Conservation (phyloP, 371 early-diverging fungal species). For the Syncephalastrum monosporum region DNA sequence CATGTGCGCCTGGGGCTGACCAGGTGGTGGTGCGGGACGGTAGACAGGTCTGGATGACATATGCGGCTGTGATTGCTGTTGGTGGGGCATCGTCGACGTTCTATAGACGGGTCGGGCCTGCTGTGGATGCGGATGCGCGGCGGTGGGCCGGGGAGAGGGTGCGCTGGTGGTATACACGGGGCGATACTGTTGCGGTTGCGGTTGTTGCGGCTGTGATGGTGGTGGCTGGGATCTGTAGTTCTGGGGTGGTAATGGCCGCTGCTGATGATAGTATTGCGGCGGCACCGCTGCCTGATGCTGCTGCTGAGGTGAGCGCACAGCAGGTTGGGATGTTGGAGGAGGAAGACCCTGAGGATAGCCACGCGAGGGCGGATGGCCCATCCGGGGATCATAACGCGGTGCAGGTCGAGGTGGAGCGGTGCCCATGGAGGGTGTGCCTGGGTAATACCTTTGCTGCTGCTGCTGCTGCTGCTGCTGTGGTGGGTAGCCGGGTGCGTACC, state of each 20-base stretch:
- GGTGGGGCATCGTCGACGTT: conserved; percentile 9
- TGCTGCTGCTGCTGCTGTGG: conserved; percentile 10
- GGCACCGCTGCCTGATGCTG: conserved; percentile 4
- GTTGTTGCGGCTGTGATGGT: conserved; percentile 11
- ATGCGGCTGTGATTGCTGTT: conserved; percentile 7
- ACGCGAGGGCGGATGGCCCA: conserved; percentile 1
- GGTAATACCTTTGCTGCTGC: conserved; percentile 2
- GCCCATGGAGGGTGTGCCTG: background rate
- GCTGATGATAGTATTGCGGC: conserved; percentile 3
- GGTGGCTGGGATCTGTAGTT: conserved; percentile 10
- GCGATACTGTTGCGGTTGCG: conserved; percentile 7
- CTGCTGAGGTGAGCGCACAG: conserved; percentile 6
- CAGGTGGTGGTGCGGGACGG: conserved; percentile 1
- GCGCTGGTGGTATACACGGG: conserved; percentile 7
- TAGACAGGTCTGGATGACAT: conserved; percentile 1
- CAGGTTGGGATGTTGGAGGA: background rate
- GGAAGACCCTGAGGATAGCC: background rate
- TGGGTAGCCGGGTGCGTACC: background rate
- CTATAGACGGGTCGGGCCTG: conserved; percentile 15
- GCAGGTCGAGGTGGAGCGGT: conserved; percentile 15
- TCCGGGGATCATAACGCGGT: conserved; percentile 13
- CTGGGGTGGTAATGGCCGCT: background rate
- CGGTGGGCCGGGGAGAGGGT: conserved; percentile 10
- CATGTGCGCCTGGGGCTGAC: conserved; percentile 6
- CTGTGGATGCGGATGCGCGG: conserved; percentile 3